phyloP scores from a whole-genome alignment of 1,139 yeast genomes.

The Ogataea hybrid region DNA sequence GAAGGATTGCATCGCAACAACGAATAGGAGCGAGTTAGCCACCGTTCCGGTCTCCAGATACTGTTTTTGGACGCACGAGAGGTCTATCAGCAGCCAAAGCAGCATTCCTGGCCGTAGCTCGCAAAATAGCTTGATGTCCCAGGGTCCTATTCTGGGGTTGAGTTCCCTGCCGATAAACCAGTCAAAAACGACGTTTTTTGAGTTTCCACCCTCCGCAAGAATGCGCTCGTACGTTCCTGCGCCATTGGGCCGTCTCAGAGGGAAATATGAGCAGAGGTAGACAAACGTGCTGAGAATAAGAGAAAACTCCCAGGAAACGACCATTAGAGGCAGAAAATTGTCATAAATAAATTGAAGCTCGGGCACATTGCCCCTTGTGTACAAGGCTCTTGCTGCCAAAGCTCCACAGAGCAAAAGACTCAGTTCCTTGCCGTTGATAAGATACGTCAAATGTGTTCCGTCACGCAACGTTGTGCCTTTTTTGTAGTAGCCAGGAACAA shows the following conservation, averaged over 20 bases:
- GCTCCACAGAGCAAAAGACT: constrained; percentile 45
- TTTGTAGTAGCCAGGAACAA: constrained; percentile 70
- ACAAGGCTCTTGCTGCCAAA: constrained; percentile 49
- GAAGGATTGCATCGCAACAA: constrained; percentile 69
- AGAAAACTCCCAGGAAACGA: constrained; percentile 64
- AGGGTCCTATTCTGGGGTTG: constrained; percentile 82
- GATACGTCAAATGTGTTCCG: constrained; percentile 66
- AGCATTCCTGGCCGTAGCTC: constrained; percentile 95
- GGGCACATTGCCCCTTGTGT: constrained; percentile 59
- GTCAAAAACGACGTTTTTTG: constrained; percentile 73
- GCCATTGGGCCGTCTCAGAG: constrained; percentile 51
- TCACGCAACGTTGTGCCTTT: constrained; percentile 75
- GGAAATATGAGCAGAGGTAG: constrained; percentile 66
- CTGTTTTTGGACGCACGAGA: constrained; percentile 81
- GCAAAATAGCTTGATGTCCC: constrained; percentile 89
- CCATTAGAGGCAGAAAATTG: constrained; percentile 62
- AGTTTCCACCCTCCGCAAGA: constrained; percentile 83
- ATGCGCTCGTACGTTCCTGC: constrained; percentile 61
- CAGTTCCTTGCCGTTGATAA: constrained; percentile 77
- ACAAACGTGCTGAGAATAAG: constrained; percentile 60
- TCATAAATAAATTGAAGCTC: constrained; percentile 76
- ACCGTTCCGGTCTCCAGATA: constrained; percentile 59
- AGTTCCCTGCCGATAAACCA: constrained; percentile 98
- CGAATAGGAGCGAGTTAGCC: constrained; percentile 69
- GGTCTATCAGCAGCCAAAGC: constrained; percentile 77